Evolutionary conservation across 495 filamentous ascomycete species (phyloP).

Genomic region (Barbatosphaeria neglecta): DNA sequence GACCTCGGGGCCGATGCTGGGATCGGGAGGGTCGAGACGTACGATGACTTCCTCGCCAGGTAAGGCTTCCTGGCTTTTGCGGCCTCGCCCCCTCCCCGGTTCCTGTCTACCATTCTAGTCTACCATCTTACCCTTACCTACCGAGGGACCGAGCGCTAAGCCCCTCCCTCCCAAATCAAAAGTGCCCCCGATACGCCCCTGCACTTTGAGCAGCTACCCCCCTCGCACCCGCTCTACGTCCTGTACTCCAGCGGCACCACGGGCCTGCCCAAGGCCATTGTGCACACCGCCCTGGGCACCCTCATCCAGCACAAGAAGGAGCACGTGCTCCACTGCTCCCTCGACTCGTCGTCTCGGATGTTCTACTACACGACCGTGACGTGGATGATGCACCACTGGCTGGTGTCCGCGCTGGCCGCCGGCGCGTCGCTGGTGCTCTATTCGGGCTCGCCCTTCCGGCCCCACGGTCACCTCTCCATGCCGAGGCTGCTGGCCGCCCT

Average conservation of each 20-base stretch:
- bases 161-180: too few relatives aligned
- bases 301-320: conserved; percentile 93
- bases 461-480: conserved; percentile 28
- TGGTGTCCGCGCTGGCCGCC: conserved; percentile 67
- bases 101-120: not conserved
- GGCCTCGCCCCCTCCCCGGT: not conserved
- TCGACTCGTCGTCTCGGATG: conserved; percentile 39
- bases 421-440: conserved; percentile 78
- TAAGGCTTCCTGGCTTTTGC: conserved; percentile 5
- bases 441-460: conserved; percentile 75
- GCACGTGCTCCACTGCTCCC: conserved; percentile 70
- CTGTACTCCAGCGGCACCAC: conserved; percentile 83
- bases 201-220: conserved; percentile 59
- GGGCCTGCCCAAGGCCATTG: conserved; percentile 83
- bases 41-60: conserved; percentile 22
- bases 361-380: conserved; percentile 79
- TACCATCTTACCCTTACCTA: too few relatives aligned
- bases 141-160: conserved; percentile 5
- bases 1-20: conserved; percentile 35
- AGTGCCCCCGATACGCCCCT: conserved; percentile 33
- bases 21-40: conserved; percentile 38
- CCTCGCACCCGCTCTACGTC: conserved; percentile 82
- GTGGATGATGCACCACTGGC: conserved; percentile 99
- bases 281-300: conserved; percentile 79
- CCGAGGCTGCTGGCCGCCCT: conserved; percentile 29